Conservation (phyloP, 177 flowering plant genomes). For the Vitis hybrid region DNA sequence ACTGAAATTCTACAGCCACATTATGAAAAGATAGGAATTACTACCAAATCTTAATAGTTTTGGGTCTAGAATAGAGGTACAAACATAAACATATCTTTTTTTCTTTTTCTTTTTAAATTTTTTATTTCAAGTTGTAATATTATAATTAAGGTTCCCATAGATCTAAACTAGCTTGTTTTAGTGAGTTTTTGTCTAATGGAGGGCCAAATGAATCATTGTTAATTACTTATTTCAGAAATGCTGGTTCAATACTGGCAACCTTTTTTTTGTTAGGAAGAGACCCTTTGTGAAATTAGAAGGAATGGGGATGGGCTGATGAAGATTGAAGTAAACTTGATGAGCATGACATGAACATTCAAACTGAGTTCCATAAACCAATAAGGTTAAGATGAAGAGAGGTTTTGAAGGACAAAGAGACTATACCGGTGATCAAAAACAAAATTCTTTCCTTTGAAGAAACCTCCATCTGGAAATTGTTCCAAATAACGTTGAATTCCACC, state of each 20-base stretch:
- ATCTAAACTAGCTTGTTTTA: too few relatives aligned
- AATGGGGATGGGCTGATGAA: background rate
- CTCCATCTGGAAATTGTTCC: conserved; percentile 97
- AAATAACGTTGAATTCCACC: conserved; percentile 96
- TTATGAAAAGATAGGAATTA: background rate
- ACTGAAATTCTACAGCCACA: conserved; percentile 70
- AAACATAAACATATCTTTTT: background rate
- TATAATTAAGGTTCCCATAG: too few relatives aligned
- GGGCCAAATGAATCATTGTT: too few relatives aligned
- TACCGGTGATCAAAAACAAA: conserved; percentile 98
- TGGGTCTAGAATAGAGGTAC: background rate
- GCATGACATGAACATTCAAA: conserved; percentile 1
- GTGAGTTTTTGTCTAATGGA: too few relatives aligned
- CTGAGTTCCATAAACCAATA: background rate
- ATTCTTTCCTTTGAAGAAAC: conserved; percentile 91
- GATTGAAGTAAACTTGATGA: background rate
- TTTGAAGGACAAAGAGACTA: conserved; percentile 2
- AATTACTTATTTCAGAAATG: too few relatives aligned
- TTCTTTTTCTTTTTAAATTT: too few relatives aligned
- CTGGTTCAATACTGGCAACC: too few relatives aligned
- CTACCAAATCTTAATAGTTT: background rate
- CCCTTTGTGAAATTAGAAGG: too few relatives aligned
- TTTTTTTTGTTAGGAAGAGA: too few relatives aligned
- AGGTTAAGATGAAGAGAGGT: background rate
- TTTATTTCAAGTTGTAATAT: too few relatives aligned